Evolutionary conservation across 768 basidiomycete species (phyloP), one percentile per base, ranked within the genome.

Genomic region (Suillus clintonianus): DNA sequence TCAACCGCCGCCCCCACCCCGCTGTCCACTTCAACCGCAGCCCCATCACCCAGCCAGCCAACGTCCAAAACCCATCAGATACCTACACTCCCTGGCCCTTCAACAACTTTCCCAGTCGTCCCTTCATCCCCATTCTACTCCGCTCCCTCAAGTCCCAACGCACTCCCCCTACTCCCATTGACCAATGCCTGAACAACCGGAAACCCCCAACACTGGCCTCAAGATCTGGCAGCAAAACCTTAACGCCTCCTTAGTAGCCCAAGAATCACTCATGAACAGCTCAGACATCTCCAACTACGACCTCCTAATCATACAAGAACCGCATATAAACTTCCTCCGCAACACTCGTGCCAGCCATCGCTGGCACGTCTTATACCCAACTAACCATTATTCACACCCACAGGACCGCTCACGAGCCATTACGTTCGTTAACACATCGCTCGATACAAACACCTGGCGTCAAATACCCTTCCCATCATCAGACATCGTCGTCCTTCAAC

Each of bases 281-380:
- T 3, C 3, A 0, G 11, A 15, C 3, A 30, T 48, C 2, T 19
- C 14, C 4, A 32, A 72, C 19, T 73, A 62, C 32, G 76, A 81
- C 62, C 69, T 82, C 1, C 37, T 78, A 0, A 56, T 68, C 2
- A 32, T 81, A 13, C 80, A 82, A 64, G 81, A 82, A 70, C 81
- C 78, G 9, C 72, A 77, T 63, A 65, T 76, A 5, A 72, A 74
- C 63, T 62, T 60, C 59, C 57, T 66, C 1, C 45, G 61, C 2
- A 53, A 67, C 19, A 69, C 73, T 6, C 60, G 64, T 1, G 62
- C 63, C 14, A 59, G 36, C 6, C 51, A 27, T 5, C 5, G 65
- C 22, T 75, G 70, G 74, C 42, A 39, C 0, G 59, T 62, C 2
- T 48, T 74, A 6, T 74, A 75, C 63, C 75, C 74, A 4, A 36